Conservation (phyloP, 257 asterid species). For the Nicotiana undulata region DNA sequence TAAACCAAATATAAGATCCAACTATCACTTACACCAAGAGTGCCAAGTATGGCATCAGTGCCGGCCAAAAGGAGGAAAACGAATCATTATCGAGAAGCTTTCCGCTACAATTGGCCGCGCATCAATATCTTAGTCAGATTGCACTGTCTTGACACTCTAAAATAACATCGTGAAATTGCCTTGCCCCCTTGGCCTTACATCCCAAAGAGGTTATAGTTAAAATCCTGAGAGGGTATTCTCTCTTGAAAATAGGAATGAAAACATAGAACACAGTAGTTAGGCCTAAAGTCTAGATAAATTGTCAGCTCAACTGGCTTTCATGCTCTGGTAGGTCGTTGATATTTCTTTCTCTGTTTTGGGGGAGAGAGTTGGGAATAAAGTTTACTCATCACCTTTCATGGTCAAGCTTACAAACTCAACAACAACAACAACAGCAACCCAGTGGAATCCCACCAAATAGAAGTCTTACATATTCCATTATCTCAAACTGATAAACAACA, state of each 20-base stretch:
- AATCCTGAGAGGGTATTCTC: not conserved
- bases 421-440: not conserved
- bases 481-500: slow-evolving; percentile 94
- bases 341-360: not conserved
- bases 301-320: not conserved
- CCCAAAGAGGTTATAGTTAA: slow-evolving; percentile 3
- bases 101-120: not conserved
- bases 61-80: not conserved
- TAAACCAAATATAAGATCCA: not conserved
- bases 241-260: not conserved
- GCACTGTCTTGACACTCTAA: not conserved
- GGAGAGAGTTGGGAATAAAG: not conserved
- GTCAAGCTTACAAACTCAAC: not conserved
- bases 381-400: slow-evolving; percentile 3
- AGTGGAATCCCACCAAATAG: not conserved
- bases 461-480: slow-evolving; percentile 93
- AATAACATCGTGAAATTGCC: not conserved
- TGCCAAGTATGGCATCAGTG: not conserved
- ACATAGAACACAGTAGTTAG: not conserved
- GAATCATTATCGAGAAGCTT: not conserved
- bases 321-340: not conserved
- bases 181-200: slow-evolving; percentile 1
- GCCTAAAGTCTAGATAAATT: not conserved
- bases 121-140: not conserved
- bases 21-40: not conserved